Conservation (phyloP, 2,329 filamentous ascomycete genomes). For the Scytalidium sp. region DNA sequence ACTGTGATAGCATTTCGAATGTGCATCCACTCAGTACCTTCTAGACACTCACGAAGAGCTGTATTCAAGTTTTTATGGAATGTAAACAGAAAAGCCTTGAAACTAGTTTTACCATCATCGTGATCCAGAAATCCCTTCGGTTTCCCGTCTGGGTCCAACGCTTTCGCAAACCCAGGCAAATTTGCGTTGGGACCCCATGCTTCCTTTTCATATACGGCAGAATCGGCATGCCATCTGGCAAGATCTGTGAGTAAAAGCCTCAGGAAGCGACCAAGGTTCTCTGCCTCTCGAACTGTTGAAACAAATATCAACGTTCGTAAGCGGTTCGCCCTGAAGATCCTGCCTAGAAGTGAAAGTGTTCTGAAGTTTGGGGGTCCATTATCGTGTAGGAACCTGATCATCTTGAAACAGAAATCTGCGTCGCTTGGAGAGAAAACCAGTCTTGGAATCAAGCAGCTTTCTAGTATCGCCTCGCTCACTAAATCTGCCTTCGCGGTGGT, state of each 20-base stretch:
- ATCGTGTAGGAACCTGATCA: slow-evolving; percentile 84
- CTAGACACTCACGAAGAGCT: slow-evolving; percentile 79
- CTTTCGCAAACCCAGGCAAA: slow-evolving; percentile 75
- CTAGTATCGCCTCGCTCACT: slow-evolving; percentile 74
- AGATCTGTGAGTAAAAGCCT: slow-evolving; percentile 79
- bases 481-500: slow-evolving; percentile 60
- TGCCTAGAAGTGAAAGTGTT: slow-evolving; percentile 78
- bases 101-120: slow-evolving; percentile 80
- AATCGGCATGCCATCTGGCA: slow-evolving; percentile 78
- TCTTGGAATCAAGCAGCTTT: slow-evolving; percentile 90
- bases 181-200: slow-evolving; percentile 65
- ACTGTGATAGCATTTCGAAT: slow-evolving; percentile 94
- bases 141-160: slow-evolving; percentile 67
- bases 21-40: slow-evolving; percentile 90
- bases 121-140: slow-evolving; percentile 74
- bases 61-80: slow-evolving; percentile 84
- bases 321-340: slow-evolving; percentile 79
- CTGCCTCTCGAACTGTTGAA: slow-evolving; percentile 85
- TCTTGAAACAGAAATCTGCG: slow-evolving; percentile 82
- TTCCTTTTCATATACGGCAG: slow-evolving; percentile 75
- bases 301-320: slow-evolving; percentile 82
- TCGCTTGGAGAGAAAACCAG: slow-evolving; percentile 81
- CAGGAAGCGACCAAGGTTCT: slow-evolving; percentile 89
- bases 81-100: slow-evolving; percentile 78
- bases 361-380: slow-evolving; percentile 83